Evolutionary conservation across 495 filamentous ascomycete species (phyloP).

Genomic region (Daldinia grandis): DNA sequence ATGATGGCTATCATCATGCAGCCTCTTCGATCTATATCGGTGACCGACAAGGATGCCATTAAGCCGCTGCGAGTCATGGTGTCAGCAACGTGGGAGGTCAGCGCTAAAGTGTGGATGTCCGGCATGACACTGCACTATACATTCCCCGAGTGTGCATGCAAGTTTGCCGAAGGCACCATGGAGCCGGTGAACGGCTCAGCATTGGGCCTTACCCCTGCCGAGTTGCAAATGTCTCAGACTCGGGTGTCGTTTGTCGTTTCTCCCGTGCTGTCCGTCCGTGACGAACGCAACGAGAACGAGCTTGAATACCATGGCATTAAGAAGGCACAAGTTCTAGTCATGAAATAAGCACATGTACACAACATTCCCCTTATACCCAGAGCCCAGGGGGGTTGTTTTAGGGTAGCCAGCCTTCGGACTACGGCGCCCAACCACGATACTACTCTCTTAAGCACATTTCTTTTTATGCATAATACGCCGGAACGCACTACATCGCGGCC

Average conservation of each 20-base stretch:
- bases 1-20: constrained; percentile 34
- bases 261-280: constrained; percentile 48
- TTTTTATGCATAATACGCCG: background rate
- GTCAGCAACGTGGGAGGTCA: constrained; percentile 43
- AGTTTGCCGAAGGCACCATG: constrained; percentile 42
- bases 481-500: background rate
- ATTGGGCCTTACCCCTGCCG: constrained; percentile 24
- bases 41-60: constrained; percentile 14
- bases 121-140: constrained; percentile 46
- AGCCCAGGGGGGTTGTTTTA: background rate
- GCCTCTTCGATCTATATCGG: constrained; percentile 24
- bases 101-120: constrained; percentile 45
- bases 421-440: background rate
- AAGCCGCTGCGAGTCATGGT: constrained; percentile 33
- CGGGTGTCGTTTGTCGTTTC: constrained; percentile 49
- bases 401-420: background rate
- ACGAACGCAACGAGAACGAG: constrained; percentile 41
- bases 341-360: constrained; percentile 29
- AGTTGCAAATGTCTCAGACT: constrained; percentile 44
- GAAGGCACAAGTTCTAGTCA: constrained; percentile 44
- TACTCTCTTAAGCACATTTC: background rate
- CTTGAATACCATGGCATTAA: constrained; percentile 38
- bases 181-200: constrained; percentile 37
- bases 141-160: constrained; percentile 46
- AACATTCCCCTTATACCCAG: background rate